phyloP scores from a whole-genome alignment of 2,329 filamentous ascomycete genomes.

The Aureobasidium sp. region DNA sequence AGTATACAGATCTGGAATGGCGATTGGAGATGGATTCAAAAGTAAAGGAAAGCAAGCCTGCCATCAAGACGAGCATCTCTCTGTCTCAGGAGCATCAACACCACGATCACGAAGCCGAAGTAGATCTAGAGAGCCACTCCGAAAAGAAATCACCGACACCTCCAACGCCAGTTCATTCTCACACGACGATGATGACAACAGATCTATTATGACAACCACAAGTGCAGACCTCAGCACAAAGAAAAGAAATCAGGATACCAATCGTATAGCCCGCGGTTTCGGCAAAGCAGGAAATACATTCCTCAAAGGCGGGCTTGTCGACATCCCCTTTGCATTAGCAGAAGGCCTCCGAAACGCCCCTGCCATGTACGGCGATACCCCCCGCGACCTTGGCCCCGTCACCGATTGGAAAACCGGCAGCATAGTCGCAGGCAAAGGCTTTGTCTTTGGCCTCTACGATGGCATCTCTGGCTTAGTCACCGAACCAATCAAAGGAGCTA shows the following conservation, averaged over 20 bases:
- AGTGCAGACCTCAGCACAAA: neutral
- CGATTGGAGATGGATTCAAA: neutral
- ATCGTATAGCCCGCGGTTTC: neutral
- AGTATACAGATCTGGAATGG: neutral
- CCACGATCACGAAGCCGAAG: neutral
- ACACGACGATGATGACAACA: constrained; percentile 12
- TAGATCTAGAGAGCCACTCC: neutral
- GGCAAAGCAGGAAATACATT: neutral
- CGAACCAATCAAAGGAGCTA: constrained; percentile 45
- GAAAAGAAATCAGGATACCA: neutral
- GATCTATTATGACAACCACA: neutral
- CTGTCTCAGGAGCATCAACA: neutral
- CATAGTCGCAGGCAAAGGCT: constrained; percentile 1
- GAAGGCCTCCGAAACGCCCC: constrained; percentile 64
- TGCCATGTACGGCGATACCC: constrained; percentile 57
- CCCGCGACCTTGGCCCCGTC: constrained; percentile 44
- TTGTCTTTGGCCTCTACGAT: constrained; percentile 21
- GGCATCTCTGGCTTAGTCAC: constrained; percentile 54
- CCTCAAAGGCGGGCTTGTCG: neutral
- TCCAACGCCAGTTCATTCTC: neutral
- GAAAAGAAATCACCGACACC: no score
- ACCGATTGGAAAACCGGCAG: constrained; percentile 55
- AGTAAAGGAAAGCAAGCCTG: neutral
- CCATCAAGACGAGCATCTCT: neutral
- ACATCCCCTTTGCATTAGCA: constrained; percentile 31